These are phyloP conservation scores for Dothideomycetes sp. DNA, from an alignment of 2,329 filamentous ascomycete species.

Conservation along the genomic window DNA sequence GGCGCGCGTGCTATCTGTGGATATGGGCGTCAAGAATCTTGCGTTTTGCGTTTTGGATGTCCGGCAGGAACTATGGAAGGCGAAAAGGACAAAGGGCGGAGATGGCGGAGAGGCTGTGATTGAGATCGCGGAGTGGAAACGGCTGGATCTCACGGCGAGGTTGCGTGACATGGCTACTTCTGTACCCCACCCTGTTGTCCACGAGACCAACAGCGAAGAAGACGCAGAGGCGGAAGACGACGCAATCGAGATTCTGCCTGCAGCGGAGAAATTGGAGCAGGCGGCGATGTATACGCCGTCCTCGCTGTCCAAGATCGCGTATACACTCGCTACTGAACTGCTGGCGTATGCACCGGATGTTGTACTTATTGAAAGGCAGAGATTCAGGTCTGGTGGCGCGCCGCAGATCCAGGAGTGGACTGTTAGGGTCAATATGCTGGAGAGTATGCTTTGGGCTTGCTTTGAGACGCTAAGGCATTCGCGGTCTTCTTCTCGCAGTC, in stretches of 20 bases:
- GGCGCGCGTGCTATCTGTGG: slow-evolving; percentile 58
- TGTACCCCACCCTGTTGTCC: neutral
- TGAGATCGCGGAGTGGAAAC: slow-evolving; percentile 25
- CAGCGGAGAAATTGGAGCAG: neutral
- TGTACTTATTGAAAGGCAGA: slow-evolving; percentile 59
- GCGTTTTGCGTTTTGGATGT: slow-evolving; percentile 51
- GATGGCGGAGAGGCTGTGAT: slow-evolving; percentile 5
- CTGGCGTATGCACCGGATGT: slow-evolving; percentile 49
- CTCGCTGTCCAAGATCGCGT: slow-evolving; percentile 44
- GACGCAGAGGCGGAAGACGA: neutral
- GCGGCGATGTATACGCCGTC: slow-evolving; percentile 29
- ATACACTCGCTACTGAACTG: slow-evolving; percentile 41
- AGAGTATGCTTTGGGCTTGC: slow-evolving; percentile 68
- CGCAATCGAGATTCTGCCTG: slow-evolving; percentile 19
- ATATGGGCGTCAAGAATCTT: slow-evolving; percentile 75
- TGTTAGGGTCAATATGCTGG: slow-evolving; percentile 67
- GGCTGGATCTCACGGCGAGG: slow-evolving; percentile 17
- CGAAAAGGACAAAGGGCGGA: neutral
- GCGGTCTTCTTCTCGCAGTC: slow-evolving; percentile 12
- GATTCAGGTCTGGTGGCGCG: slow-evolving; percentile 53
- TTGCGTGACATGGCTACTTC: too few relatives aligned
- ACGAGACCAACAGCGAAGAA: neutral
- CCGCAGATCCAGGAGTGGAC: slow-evolving; percentile 71
- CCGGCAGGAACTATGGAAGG: slow-evolving; percentile 3
- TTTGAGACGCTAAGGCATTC: slow-evolving; percentile 45